phyloP scores from a whole-genome alignment of 495 filamentous ascomycete genomes.

The Lophium mytilinum region DNA sequence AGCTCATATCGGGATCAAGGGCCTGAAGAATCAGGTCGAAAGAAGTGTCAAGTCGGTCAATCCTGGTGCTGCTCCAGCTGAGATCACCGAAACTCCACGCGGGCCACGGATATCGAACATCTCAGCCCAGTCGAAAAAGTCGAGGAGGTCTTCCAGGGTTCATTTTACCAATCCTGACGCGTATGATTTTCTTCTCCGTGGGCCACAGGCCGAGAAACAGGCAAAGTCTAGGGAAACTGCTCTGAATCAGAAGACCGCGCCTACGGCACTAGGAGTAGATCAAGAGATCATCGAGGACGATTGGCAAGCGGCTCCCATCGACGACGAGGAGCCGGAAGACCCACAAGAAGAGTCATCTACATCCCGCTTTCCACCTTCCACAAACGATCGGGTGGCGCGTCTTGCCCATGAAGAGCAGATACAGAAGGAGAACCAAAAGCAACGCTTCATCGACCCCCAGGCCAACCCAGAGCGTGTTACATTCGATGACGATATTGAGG shows the following conservation, averaged over 20 bases:
- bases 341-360: not conserved
- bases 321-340: not conserved
- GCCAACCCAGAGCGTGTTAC: slow-evolving; percentile 27
- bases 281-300: not conserved
- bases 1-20: slow-evolving; percentile 1
- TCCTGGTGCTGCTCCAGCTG: too few species aligned
- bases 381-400: slow-evolving; percentile 7
- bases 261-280: not conserved
- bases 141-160: not conserved
- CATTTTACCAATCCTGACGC: not conserved
- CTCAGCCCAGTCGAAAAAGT: not conserved
- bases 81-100: not conserved
- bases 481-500: slow-evolving; percentile 26
- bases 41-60: too few species aligned
- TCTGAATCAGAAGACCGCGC: not conserved
- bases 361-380: slow-evolving; percentile 7
- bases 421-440: slow-evolving; percentile 20
- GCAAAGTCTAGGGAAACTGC: not conserved
- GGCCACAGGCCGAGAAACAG: not conserved
- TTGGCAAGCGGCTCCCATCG: not conserved
- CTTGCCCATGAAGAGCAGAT: slow-evolving; percentile 24
- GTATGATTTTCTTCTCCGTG: not conserved
- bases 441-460: slow-evolving; percentile 36
- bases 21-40: too few species aligned
- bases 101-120: not conserved